Evolutionary conservation across 345 rosid genomes (phyloP).

Genomic region (Pugionium cornutum): DNA sequence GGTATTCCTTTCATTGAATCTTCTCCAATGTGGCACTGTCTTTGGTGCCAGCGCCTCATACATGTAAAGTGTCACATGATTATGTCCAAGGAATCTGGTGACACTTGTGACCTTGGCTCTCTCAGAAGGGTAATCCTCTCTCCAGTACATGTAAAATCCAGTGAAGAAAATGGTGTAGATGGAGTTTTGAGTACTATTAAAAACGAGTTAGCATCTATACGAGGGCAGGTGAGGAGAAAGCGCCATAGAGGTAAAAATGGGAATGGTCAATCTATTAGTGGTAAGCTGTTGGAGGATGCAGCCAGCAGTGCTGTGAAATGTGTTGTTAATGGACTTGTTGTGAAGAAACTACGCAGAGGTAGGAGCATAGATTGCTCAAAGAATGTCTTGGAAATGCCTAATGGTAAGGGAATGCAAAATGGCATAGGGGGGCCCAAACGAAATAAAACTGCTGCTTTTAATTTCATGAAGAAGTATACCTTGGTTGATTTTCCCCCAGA

Average conservation of each 20-base stretch:
- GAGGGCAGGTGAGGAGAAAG: constrained; percentile 49
- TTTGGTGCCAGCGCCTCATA: constrained; percentile 72
- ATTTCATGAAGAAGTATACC: constrained; percentile 43
- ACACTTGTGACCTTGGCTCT: constrained; percentile 64
- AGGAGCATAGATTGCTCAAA: constrained; percentile 46
- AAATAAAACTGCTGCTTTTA: constrained; percentile 34
- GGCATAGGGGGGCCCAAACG: constrained; percentile 42
- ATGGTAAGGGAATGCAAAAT: constrained; percentile 37
- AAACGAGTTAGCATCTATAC: constrained; percentile 47
- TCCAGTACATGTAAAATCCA: constrained; percentile 58
- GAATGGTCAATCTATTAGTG: constrained; percentile 40
- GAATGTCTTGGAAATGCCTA: constrained; percentile 36
- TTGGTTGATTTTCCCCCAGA: constrained; percentile 61
- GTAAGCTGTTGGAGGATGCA: constrained; percentile 46
- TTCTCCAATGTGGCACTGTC: constrained; percentile 73
- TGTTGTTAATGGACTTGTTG: constrained; percentile 46
- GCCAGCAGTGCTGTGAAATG: constrained; percentile 39
- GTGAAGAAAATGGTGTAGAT: constrained; percentile 40
- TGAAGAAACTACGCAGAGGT: constrained; percentile 51
- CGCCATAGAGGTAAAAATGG: constrained; percentile 46
- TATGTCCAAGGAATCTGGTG: constrained; percentile 65
- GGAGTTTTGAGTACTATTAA: constrained; percentile 46
- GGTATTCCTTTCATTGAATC: constrained; percentile 66
- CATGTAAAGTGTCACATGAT: constrained; percentile 65
- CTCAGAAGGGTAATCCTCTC: constrained; percentile 62